Evolutionary conservation across 2,329 filamentous ascomycete genomes (phyloP).

Genomic region (Xylariomycetidae sp.): DNA sequence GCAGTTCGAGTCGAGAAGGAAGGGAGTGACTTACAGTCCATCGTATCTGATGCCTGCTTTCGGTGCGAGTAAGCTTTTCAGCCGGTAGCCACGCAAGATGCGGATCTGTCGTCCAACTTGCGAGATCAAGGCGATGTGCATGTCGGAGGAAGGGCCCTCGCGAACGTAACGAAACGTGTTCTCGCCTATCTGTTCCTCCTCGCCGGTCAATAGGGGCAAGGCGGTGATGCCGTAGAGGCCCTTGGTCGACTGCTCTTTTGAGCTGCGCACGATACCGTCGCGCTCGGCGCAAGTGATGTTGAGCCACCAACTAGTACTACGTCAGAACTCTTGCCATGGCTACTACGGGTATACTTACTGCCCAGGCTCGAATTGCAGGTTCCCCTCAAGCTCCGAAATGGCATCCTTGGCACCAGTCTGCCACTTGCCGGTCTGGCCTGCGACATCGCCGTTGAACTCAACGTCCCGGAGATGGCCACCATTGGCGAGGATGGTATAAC

Average conservation of each 20-base stretch:
- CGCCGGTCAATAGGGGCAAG: conserved; percentile 46
- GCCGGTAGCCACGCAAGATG: conserved; percentile 44
- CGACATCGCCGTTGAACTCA: conserved; percentile 28
- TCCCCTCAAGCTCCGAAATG: conserved; percentile 34
- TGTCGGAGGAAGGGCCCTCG: conserved; percentile 37
- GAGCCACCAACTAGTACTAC: conserved; percentile 48
- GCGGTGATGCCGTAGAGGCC: conserved; percentile 39
- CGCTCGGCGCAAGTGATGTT: conserved; percentile 49
- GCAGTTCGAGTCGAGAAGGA: background rate
- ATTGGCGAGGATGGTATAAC: conserved; percentile 30
- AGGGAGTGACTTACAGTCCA: conserved; percentile 43
- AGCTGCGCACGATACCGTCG: conserved; percentile 46
- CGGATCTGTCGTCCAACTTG: conserved; percentile 44
- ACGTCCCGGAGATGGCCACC: conserved; percentile 36
- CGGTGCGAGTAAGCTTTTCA: conserved; percentile 47
- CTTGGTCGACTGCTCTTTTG: conserved; percentile 38
- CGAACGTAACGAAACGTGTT: conserved; percentile 37
- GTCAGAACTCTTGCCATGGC: conserved; percentile 1
- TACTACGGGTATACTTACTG: conserved; percentile 40
- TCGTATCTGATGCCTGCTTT: conserved; percentile 50
- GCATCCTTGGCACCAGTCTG: conserved; percentile 27
- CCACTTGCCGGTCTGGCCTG: conserved; percentile 30
- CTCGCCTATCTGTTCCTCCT: conserved; percentile 36
- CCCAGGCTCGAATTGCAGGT: conserved; percentile 39
- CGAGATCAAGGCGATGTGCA: conserved; percentile 42